Conservation (phyloP, 2,329 filamentous ascomycete species). For the Rutstroemia sydowiana region DNA sequence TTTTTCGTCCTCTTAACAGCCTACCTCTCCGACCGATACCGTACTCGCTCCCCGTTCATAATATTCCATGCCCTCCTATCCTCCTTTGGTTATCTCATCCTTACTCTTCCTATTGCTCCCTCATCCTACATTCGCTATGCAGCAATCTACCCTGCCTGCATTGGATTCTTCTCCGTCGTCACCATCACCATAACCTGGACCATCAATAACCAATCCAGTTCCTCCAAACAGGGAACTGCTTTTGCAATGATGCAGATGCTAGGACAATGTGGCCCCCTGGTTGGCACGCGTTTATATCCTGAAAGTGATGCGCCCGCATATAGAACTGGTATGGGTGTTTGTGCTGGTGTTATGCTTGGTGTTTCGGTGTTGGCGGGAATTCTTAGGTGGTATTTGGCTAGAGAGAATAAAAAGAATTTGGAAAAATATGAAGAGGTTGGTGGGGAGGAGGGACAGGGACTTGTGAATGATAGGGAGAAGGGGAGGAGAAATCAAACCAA, state of each 20-base stretch:
- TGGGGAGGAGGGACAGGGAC: slow-evolving; percentile 10
- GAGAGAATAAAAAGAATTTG: slow-evolving; percentile 18
- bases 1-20: slow-evolving; percentile 63
- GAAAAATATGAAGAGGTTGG: slow-evolving; percentile 31
- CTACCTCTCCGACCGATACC: slow-evolving; percentile 60
- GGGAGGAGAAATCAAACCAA: slow-evolving; percentile 11
- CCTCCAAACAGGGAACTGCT: slow-evolving; percentile 63
- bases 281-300: slow-evolving; percentile 49
- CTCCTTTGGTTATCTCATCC: slow-evolving; percentile 48
- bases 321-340: slow-evolving; percentile 41
- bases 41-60: slow-evolving; percentile 57
- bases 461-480: neutral
- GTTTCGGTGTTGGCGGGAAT: slow-evolving; percentile 37
- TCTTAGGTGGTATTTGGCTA: slow-evolving; percentile 32
- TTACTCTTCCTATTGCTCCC: slow-evolving; percentile 53
- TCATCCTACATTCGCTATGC: slow-evolving; percentile 56
- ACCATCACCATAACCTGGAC: slow-evolving; percentile 83
- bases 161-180: slow-evolving; percentile 78
- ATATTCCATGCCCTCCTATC: slow-evolving; percentile 64
- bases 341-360: slow-evolving; percentile 41
- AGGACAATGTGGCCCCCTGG: slow-evolving; percentile 37
- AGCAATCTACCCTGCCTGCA: slow-evolving; percentile 69
- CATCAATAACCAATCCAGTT: slow-evolving; percentile 72
- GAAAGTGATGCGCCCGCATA: slow-evolving; percentile 41
- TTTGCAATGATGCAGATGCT: slow-evolving; percentile 77